Percentiles rank a stretch among this genome's conserved stretches.
Evolutionary conservation across 352 stramenopile species (phyloP).

Genomic region (Phytopythium helicoides): DNA sequence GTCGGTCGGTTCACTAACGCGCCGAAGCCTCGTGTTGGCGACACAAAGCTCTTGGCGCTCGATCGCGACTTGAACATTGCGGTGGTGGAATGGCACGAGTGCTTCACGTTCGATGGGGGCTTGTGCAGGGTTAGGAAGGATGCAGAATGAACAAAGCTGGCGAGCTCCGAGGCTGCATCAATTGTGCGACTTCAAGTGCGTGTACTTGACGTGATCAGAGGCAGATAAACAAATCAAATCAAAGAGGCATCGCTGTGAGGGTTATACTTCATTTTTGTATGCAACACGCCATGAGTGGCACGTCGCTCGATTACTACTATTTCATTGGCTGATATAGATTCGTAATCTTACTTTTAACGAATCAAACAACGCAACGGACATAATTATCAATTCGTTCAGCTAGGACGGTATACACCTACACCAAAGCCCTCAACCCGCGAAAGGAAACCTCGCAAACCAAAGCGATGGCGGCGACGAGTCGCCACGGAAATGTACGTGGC

Average conservation of each 20-base stretch:
- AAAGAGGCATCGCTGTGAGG: background rate
- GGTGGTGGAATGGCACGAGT: too few relatives aligned
- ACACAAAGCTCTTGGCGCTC: conserved; percentile 55
- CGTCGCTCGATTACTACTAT: background rate
- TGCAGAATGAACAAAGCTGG: background rate
- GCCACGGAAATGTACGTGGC: conserved; percentile 55
- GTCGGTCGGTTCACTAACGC: conserved; percentile 55
- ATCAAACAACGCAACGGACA: too few relatives aligned
- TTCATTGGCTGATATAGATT: too few relatives aligned
- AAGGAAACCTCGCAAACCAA: too few relatives aligned
- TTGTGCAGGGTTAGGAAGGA: background rate
- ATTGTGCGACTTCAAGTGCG: background rate
- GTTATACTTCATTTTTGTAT: too few relatives aligned
- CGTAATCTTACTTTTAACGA: too few relatives aligned
- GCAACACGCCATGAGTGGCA: background rate
- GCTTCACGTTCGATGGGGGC: background rate
- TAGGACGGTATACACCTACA: background rate
- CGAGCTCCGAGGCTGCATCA: too few relatives aligned
- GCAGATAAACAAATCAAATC: background rate
- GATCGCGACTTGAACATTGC: conserved; percentile 14
- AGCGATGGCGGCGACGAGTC: conserved; percentile 47
- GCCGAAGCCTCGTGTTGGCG: conserved; percentile 50
- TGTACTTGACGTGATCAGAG: background rate
- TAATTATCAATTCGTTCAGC: too few relatives aligned
- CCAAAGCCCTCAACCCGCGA: too few relatives aligned